A percentile compares a stretch with the other conserved stretches of the same genome.
phyloP scores from a whole-genome alignment of 345 rosid genomes.

The Garcia nutans region DNA sequence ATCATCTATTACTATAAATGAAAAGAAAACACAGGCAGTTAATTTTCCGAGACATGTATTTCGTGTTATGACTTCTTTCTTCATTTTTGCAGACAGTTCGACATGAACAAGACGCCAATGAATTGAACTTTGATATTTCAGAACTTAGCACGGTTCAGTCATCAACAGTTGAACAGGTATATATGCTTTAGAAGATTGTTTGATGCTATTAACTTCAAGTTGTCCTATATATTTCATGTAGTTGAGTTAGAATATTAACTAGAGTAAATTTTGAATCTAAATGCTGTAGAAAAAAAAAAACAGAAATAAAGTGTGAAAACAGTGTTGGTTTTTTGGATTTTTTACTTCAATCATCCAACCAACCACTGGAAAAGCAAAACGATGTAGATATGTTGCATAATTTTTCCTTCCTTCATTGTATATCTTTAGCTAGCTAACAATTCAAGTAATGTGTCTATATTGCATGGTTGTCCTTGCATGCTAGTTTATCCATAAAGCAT shows the following conservation, averaged over 20 bases:
- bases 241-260: too few relatives aligned
- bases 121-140: slow-evolving; percentile 51
- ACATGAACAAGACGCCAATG: slow-evolving; percentile 41
- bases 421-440: neutral
- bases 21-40: neutral
- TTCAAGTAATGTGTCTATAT: neutral
- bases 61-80: neutral
- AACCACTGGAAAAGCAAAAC: neutral
- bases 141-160: slow-evolving; percentile 41
- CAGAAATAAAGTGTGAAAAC: too few relatives aligned
- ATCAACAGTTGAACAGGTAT: slow-evolving; percentile 43
- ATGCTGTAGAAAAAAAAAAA: too few relatives aligned
- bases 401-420: neutral
- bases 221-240: neutral
- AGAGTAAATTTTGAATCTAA: too few relatives aligned
- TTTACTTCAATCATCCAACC: neutral
- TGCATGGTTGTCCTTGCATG: neutral
- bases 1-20: neutral
- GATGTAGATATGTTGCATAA: neutral
- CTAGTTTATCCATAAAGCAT: neutral
- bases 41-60: neutral
- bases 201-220: neutral
- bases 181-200: neutral
- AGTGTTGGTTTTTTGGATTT: too few relatives aligned
- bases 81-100: slow-evolving; percentile 39